These are phyloP conservation scores for Balakata baccata DNA, from an alignment of 345 rosid genomes.

Conservation along the genomic window DNA sequence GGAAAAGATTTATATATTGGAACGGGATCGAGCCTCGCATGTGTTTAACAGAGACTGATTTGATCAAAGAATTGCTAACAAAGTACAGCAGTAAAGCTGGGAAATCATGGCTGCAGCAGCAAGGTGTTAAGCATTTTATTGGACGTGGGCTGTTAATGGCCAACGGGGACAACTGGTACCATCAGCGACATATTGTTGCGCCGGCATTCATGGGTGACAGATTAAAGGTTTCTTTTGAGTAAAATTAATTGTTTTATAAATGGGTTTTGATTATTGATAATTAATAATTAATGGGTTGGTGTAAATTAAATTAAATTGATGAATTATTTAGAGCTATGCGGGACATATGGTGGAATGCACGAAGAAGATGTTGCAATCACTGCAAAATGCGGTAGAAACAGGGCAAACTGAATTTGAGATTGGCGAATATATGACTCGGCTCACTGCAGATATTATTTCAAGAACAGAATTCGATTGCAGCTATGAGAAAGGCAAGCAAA, in stretches of 20 bases:
- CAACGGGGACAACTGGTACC: constrained; percentile 58
- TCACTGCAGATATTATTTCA: constrained; percentile 82
- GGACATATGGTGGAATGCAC: constrained; percentile 89
- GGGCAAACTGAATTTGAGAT: constrained; percentile 78
- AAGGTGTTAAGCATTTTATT: constrained; percentile 80
- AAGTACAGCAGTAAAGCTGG: constrained; percentile 74
- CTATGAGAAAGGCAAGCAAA: constrained; percentile 76
- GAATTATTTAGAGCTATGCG: constrained; percentile 51
- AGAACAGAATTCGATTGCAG: constrained; percentile 78
- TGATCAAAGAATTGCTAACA: constrained; percentile 68
- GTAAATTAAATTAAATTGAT: not conserved
- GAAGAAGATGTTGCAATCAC: constrained; percentile 46
- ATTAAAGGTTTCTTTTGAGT: constrained; percentile 18
- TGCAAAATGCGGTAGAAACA: constrained; percentile 41
- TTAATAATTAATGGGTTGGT: too few relatives aligned
- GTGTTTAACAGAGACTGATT: constrained; percentile 66
- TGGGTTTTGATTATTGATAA: not conserved
- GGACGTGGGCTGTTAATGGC: constrained; percentile 83
- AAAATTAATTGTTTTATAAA: not conserved
- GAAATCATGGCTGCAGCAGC: constrained; percentile 87
- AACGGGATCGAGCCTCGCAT: constrained; percentile 86
- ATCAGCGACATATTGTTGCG: constrained; percentile 33
- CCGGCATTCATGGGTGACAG: constrained; percentile 35
- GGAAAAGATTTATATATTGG: constrained; percentile 85
- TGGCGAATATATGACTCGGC: constrained; percentile 63